These are phyloP conservation scores for Fusarium sp. DNA, from an alignment of 2,329 filamentous ascomycete species.

Conservation along the genomic window DNA sequence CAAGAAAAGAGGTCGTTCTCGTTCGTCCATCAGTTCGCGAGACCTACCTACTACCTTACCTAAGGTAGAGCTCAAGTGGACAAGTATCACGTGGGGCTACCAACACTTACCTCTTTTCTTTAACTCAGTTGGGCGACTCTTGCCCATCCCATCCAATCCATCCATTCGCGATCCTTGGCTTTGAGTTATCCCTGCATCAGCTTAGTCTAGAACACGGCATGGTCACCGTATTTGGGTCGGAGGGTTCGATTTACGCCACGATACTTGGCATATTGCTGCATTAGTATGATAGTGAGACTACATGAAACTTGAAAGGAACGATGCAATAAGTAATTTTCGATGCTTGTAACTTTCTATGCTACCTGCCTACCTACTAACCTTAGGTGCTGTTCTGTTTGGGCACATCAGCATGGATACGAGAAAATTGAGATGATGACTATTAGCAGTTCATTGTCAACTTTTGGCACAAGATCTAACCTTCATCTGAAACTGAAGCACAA, in stretches of 20 bases:
- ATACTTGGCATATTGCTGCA: conserved; percentile 13
- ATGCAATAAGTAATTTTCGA: conserved; percentile 9
- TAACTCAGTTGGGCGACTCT: conserved; percentile 20
- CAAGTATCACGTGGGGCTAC: conserved; percentile 42
- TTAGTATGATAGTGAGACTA: conserved; percentile 8
- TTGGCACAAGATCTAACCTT: background rate
- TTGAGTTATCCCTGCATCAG: conserved; percentile 23
- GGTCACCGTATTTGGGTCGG: conserved; percentile 10
- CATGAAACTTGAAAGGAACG: conserved; percentile 6
- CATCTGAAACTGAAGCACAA: background rate
- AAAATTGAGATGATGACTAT: background rate
- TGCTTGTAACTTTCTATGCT: background rate
- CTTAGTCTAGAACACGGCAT: conserved; percentile 19
- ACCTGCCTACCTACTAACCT: background rate
- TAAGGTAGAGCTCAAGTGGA: conserved; percentile 16
- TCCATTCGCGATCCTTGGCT: conserved; percentile 24
- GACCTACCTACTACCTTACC: background rate
- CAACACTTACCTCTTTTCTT: background rate
- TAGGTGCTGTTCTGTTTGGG: background rate
- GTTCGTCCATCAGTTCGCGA: conserved; percentile 12
- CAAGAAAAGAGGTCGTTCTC: conserved; percentile 30
- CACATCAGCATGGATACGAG: background rate
- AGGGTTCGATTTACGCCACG: background rate
- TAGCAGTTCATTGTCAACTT: background rate
- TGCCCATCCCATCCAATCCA: background rate